Base-by-base conservation (phyloP, 768 basidiomycete genomes). In the Mycena crocata region DNA sequence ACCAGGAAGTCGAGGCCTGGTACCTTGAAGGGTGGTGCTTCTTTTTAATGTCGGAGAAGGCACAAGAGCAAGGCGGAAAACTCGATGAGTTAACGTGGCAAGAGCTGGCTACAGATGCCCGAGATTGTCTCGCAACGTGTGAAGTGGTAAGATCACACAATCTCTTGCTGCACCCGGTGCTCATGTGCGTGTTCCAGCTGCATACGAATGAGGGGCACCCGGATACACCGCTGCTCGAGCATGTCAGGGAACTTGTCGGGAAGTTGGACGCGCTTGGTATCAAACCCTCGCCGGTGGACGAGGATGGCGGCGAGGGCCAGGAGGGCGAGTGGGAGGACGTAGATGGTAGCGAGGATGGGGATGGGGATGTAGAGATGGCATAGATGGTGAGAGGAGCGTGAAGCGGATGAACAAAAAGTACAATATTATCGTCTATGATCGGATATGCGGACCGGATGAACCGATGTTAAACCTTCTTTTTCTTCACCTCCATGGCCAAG, bases 21-120 rank as follows among this genome's bases (percentile, higher is more conserved):
- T 97, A 97, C 74, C 87, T 97, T 31, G 95, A 96, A 78, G 95
- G 95, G 57, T 98, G 95, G 95, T 92, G 93, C 69, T 95, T 93
- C 83, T 94, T 89, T 81, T 80, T 96, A 49, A 89, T 93, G 87
- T 86, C 89, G 0, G 91, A 93, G 75, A 86, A 90, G 65, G 88
- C 87, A 10, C 84, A 87, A 66, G 89, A 91, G 71, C 85, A 78
- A 15, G 84, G 82, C 30, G 85, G 83, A 23, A 84, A 77, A 39
- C 62, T 84, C 32, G 84, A 85, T 37, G 87, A 85, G 21, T 71
- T 91, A 67, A 86, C 86, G 5, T 93, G 91, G 88, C 84, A 92
- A 74, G 94, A 96, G 67, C 87, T 95, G 48, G 91, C 88, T 8
- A 87, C 85, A 60, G 93, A 96, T 74, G 82, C 93, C 0, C 82